phyloP scores from a whole-genome alignment of 192 early-diverging fungal genomes.

The Coemansia sp. region DNA sequence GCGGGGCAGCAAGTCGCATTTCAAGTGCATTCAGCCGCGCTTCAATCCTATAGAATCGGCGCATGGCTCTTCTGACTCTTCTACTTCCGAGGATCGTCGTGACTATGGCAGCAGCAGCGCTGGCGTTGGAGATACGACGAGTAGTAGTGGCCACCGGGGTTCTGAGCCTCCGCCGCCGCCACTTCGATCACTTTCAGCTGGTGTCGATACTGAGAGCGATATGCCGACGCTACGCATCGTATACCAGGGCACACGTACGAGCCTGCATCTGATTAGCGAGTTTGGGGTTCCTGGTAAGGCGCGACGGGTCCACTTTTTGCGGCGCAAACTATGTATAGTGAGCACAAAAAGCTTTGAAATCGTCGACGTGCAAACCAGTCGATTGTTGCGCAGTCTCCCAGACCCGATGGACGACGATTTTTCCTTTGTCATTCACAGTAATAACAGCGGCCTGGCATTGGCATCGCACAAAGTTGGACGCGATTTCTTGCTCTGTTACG shows the following conservation, averaged over 20 bases:
- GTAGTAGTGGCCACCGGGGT: too few relatives aligned
- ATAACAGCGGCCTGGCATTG: slow-evolving; percentile 34
- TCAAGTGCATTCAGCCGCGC: slow-evolving; percentile 55
- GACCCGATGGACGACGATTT: slow-evolving; percentile 54
- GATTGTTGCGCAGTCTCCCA: slow-evolving; percentile 35
- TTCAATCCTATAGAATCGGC: not conserved
- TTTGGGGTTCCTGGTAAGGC: slow-evolving; percentile 60
- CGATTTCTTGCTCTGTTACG: slow-evolving; percentile 89
- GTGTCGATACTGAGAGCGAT: not conserved
- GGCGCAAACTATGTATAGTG: slow-evolving; percentile 85
- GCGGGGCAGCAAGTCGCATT: slow-evolving; percentile 50
- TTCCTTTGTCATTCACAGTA: slow-evolving; percentile 36
- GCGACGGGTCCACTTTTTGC: slow-evolving; percentile 78
- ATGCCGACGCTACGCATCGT: slow-evolving; percentile 30
- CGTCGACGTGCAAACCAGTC: slow-evolving; percentile 67
- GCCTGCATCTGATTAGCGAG: slow-evolving; percentile 45
- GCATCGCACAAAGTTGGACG: slow-evolving; percentile 56
- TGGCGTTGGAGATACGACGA: not conserved
- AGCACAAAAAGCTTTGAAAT: slow-evolving; percentile 93
- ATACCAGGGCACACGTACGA: slow-evolving; percentile 25
- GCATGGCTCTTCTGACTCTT: slow-evolving; percentile 11
- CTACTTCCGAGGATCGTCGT: not conserved
- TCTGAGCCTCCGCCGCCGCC: not conserved
- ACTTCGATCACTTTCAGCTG: not conserved
- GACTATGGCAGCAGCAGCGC: not conserved